Evolutionary conservation across 805 yeast genomes (phyloP), one percentile per base, ranked within the genome.

Genomic region (Monosporozyma yasuniensis): DNA sequence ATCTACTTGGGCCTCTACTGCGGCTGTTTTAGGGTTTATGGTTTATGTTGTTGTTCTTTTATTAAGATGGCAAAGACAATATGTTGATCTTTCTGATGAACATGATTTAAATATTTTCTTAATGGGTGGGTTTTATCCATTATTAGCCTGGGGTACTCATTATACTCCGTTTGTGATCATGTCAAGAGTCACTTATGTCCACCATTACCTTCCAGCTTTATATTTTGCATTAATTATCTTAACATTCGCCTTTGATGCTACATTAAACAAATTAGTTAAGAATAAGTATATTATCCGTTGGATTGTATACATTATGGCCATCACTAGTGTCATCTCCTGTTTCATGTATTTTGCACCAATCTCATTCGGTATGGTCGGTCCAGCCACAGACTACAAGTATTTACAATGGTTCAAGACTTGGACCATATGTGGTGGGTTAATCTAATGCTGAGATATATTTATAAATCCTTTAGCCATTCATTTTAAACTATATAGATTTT

Each of bases 111-210:
- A 77, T 63, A 60, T 72, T 45, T 81, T 81, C 65, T 52, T 81
- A 48, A 79, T 84, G 79, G 84, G 85, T 52, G 93, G 89, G 56
- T 67, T 84, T 43, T 80, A 81, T 60, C 95, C 95, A 47, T 76
- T 86, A 77, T 69, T 85, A 47, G 93, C 87, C 11, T 86, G 91
- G 89, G 81, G 85, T 35, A 72, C 84, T 64, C 93, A 86, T 65
- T 85, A 72, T 66, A 64, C 78, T 62, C 91, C 95, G 28, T 86
- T 86, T 57, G 77, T 80, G 30, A 72, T 86, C 47, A 86, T 86
- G 95, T 84, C 88, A 14, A 78, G 95, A 74, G 93, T 86, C 56
- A 84, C 91, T 0, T 86, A 86, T 60, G 87, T 84, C 43, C 95
- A 86, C 65, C 95, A 86, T 70, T 86, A 86, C 66, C 72, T 84